These are phyloP conservation scores for Dryadomyces sulphureus DNA, from an alignment of 2,329 filamentous ascomycete species.

Conservation along the genomic window DNA sequence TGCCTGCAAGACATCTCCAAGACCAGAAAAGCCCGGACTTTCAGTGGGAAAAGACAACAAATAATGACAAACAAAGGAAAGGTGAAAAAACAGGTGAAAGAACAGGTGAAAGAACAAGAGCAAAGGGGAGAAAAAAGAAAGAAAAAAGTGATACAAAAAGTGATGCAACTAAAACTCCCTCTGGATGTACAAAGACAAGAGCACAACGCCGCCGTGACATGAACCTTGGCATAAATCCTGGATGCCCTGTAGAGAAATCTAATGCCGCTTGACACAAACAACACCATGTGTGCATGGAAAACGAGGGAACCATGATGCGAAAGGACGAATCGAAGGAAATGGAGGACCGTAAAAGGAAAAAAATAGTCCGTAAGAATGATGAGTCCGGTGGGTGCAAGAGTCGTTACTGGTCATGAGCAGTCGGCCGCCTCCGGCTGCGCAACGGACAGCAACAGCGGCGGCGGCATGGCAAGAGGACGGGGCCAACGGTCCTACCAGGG, in stretches of 20 bases:
- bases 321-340: background rate
- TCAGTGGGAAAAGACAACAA: background rate
- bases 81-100: background rate
- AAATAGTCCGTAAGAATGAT: too few species aligned
- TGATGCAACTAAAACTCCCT: background rate
- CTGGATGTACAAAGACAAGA: background rate
- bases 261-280: constrained; percentile 2
- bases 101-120: background rate
- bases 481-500: constrained; percentile 31
- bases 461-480: background rate
- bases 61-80: background rate
- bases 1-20: background rate
- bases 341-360: background rate
- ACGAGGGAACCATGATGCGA: background rate
- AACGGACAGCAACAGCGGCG: background rate
- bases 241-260: constrained; percentile 5
- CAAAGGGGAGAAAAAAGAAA: background rate
- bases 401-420: constrained; percentile 9
- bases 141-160: background rate
- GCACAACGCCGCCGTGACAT: constrained; percentile 8
- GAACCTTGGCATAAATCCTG: constrained; percentile 4
- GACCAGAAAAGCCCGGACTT: background rate
- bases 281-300: background rate
- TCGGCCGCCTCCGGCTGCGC: background rate
- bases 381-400: too few species aligned